Evolutionary conservation across 805 yeast species (phyloP).

Genomic region (Monosporozyma aerobia): DNA sequence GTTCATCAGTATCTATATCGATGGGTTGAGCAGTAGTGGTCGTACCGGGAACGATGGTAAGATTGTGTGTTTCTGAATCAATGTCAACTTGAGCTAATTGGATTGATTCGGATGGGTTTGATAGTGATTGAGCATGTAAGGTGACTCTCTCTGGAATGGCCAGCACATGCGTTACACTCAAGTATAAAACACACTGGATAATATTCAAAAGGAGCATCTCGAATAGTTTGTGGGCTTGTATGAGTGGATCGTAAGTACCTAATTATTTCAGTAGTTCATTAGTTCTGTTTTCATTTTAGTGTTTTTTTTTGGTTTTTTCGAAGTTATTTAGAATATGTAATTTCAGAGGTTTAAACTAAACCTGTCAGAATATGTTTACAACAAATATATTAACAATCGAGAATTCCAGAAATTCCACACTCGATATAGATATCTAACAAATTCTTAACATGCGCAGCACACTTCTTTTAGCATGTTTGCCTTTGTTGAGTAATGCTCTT

Average conservation of each 20-base stretch:
- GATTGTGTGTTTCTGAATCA: background rate
- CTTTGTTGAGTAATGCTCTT: slow-evolving; percentile 4
- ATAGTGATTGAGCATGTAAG: background rate
- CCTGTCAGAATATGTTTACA: too few relatives aligned
- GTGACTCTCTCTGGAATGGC: background rate
- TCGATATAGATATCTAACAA: too few relatives aligned
- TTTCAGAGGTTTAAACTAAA: too few relatives aligned
- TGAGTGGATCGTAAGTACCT: too few relatives aligned
- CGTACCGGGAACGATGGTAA: background rate
- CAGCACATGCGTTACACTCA: background rate
- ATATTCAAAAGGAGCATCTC: background rate
- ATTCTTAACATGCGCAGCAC: background rate
- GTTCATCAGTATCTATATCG: background rate
- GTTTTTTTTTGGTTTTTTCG: background rate
- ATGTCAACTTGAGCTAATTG: background rate
- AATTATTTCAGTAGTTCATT: too few relatives aligned
- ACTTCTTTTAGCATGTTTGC: background rate
- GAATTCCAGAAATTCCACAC: too few relatives aligned
- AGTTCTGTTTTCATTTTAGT: background rate
- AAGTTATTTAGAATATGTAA: too few relatives aligned
- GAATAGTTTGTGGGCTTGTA: background rate
- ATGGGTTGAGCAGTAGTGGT: background rate
- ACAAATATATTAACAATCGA: too few relatives aligned
- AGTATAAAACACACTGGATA: background rate
- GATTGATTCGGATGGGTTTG: background rate